Conservation (phyloP, 345 rosid species). For the Isatis tinctoria region DNA sequence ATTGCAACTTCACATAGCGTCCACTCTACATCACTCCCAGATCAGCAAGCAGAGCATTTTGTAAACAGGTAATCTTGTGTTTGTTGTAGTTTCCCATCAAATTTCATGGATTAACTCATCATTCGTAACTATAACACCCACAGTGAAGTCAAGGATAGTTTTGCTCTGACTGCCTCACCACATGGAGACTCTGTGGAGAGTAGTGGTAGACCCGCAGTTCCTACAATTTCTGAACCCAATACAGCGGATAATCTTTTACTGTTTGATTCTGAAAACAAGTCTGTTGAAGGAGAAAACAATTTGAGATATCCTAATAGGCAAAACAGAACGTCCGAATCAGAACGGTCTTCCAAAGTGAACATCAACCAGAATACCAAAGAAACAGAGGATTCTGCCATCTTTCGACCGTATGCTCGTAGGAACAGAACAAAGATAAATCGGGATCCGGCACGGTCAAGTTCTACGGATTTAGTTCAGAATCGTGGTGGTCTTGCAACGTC, state of each 20-base stretch:
- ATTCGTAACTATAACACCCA: slow-evolving; percentile 23
- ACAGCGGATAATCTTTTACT: slow-evolving; percentile 81
- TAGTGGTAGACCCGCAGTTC: slow-evolving; percentile 84
- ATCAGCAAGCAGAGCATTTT: slow-evolving; percentile 79
- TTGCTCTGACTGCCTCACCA: slow-evolving; percentile 87
- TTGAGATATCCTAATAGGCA: slow-evolving; percentile 47
- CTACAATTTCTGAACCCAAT: slow-evolving; percentile 73
- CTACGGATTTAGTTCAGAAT: slow-evolving; percentile 62
- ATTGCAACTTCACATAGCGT: slow-evolving; percentile 72
- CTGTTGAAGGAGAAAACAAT: slow-evolving; percentile 53
- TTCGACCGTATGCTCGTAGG: slow-evolving; percentile 96
- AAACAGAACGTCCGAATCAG: slow-evolving; percentile 51
- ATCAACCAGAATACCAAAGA: slow-evolving; percentile 70
- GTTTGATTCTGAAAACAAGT: slow-evolving; percentile 76
- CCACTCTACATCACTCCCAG: slow-evolving; percentile 89
- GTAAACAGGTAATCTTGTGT: slow-evolving; percentile 63
- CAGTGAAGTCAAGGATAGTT: slow-evolving; percentile 98
- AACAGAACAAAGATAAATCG: slow-evolving; percentile 83
- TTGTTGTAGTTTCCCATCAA: neutral
- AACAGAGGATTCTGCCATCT: slow-evolving; percentile 94
- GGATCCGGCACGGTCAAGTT: slow-evolving; percentile 77
- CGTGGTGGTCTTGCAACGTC: slow-evolving; percentile 71
- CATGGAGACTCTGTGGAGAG: slow-evolving; percentile 95
- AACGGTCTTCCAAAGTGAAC: slow-evolving; percentile 63
- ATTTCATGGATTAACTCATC: slow-evolving; percentile 25